These are phyloP conservation scores for Ensete ventricosum DNA, from an alignment of 176 grass and related monocot species.

Conservation along the genomic window DNA sequence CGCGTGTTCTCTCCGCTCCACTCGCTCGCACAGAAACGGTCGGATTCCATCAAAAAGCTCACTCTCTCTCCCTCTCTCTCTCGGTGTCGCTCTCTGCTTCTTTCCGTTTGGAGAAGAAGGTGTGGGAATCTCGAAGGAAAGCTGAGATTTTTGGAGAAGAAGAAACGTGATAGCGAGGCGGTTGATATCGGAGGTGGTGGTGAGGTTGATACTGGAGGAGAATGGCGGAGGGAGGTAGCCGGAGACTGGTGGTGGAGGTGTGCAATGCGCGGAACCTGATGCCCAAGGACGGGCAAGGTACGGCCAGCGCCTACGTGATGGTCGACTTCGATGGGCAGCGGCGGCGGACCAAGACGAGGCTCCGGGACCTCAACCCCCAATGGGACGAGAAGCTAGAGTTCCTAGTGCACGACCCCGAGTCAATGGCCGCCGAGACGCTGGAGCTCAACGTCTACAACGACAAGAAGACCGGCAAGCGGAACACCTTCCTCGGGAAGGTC, in stretches of 20 bases:
- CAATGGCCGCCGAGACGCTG: slow-evolving; percentile 50
- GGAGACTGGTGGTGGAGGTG: slow-evolving; percentile 74
- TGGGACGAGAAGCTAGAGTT: slow-evolving; percentile 93
- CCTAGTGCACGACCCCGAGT: slow-evolving; percentile 51
- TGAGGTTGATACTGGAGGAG: neutral
- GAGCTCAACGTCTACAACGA: slow-evolving; percentile 99
- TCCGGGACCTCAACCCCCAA: slow-evolving; percentile 80
- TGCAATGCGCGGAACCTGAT: slow-evolving; percentile 92
- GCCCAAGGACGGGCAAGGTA: slow-evolving; percentile 97
- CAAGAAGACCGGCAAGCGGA: slow-evolving; percentile 59
- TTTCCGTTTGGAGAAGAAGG: neutral
- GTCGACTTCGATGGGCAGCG: slow-evolving; percentile 98
- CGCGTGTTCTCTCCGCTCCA: neutral
- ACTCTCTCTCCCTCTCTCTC: neutral
- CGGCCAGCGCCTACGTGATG: slow-evolving; percentile 88
- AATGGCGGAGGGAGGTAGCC: slow-evolving; percentile 43
- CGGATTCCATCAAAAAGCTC: neutral
- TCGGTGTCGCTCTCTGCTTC: neutral
- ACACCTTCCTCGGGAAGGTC: slow-evolving; percentile 90
- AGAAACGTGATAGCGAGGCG: no score
- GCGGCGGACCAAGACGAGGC: slow-evolving; percentile 66
- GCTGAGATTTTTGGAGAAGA: neutral
- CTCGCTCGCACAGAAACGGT: neutral
- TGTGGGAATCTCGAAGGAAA: neutral
- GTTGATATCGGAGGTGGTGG: no score